Evolutionary conservation across 1,139 yeast genomes (phyloP), one percentile per base, ranked within the genome.

Genomic region (Hyphopichia wangnamkhiaoensis): DNA sequence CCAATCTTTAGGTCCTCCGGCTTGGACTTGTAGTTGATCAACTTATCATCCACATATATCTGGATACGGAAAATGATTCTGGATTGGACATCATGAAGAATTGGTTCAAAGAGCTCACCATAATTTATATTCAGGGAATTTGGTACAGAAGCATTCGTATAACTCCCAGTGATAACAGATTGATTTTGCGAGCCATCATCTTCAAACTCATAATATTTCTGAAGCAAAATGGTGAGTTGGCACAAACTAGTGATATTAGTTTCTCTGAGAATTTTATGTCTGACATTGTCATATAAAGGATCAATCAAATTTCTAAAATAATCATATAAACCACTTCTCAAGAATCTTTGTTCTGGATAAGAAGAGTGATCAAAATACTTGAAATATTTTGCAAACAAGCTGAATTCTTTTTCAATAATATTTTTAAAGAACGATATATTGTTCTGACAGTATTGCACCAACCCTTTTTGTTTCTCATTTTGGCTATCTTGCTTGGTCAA

Each of bases 31-130:
- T 85, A 88, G 31, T 74, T 76, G 23, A 79, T 75, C 40, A 89
- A 79, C 42, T 80, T 82, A 29, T 77, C 75, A 48, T 86, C 94
- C 29, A 86, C 79, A 49, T 77, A 82, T 7, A 78, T 72, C 54
- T 89, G 95, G 5, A 86, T 83, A 50, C 93, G 71, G 60, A 90
- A 87, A 2, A 89, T 82, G 32, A 91, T 68, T 42, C 96, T 69
- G 2, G 89, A 74, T 59, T 91, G 97, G 1, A 84, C 79, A 51
- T 87, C 96, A 42, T 80, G 80, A 18, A 86, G 61, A 10, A 90
- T 75, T 0, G 95, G 90, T 43, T 78, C 79, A 49, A 87, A 83
- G 5, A 88, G 65, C 33, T 70, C 71, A 10, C 84, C 86, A 43
- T 74, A 74, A 45, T 79, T 72, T 14, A 79, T 61, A 12, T 8